Evolutionary conservation across 352 stramenopile genomes (phyloP), one percentile per base, ranked within the genome.

Genomic region (Phytophthora multivora): DNA sequence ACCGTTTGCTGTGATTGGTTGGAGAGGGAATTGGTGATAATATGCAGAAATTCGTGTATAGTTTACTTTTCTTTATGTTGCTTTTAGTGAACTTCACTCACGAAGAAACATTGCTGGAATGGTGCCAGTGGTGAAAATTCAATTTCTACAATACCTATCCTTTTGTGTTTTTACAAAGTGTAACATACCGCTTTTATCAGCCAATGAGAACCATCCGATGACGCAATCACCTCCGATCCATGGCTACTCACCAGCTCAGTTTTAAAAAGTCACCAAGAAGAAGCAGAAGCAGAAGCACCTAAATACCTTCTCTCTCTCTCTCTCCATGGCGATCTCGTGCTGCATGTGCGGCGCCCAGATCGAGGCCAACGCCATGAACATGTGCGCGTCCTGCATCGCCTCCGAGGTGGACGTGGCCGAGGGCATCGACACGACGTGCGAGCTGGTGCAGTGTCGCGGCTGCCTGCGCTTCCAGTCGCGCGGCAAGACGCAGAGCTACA

Each of bases 341-440:
- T 90, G 81, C 45, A 73, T 88, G 55, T 90, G 81, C 59, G 81
- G 81, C 50, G 61, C 71, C 9, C 61, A 79, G 46, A 92, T 94
- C 59, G 82, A 91, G 66, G 69, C 81, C 48, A 94, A 94, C 46
- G 71, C 77, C 8, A 64, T 89, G 54, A 92, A 91, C 71, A 94
- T 92, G 85, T 94, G 85, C 77, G 57, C 59, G 49, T 67, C 73
- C 11, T 94, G 85, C 65, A 71, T 91, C 31, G 80, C 79, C 15
- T 64, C 42, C n/a, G 75, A 92, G 47, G 79, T 90, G 33, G 74
- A 94, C 66, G 82, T 94, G 41, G 52, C 79, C 33, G 83, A 94
- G 57, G 82, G 80, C 58, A 91, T 94, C 45, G 57, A 75, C 23
- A 75, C 79, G 6, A 51, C 75, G 23, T 60, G 59, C 28, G 77